phyloP scores from a whole-genome alignment of 805 yeast genomes.

The Candida takata region DNA sequence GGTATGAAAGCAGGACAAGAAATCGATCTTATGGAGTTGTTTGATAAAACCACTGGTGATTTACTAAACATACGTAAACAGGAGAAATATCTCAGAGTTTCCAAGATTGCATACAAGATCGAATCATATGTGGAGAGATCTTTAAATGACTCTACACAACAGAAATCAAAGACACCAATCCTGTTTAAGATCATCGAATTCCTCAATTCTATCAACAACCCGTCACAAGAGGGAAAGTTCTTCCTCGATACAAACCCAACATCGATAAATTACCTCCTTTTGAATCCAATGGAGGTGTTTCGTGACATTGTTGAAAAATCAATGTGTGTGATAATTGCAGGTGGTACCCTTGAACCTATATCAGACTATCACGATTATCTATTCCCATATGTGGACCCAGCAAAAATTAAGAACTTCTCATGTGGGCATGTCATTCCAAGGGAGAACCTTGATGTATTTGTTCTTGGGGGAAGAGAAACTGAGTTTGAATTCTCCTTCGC shows the following conservation, averaged over 20 bases:
- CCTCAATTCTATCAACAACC: slow-evolving; percentile 58
- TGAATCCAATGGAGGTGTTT: slow-evolving; percentile 74
- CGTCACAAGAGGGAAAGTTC: slow-evolving; percentile 71
- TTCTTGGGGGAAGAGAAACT: slow-evolving; percentile 29
- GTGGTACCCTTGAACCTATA: slow-evolving; percentile 93
- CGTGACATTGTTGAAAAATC: slow-evolving; percentile 57
- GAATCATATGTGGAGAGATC: slow-evolving; percentile 53
- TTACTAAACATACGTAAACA: slow-evolving; percentile 61
- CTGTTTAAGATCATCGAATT: slow-evolving; percentile 63
- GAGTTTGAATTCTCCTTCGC: slow-evolving; percentile 64
- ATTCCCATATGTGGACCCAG: slow-evolving; percentile 47
- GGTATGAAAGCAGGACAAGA: slow-evolving; percentile 45
- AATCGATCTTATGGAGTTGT: slow-evolving; percentile 44
- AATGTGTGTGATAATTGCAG: slow-evolving; percentile 72
- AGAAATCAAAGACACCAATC: slow-evolving; percentile 10
- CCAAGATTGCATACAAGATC: slow-evolving; percentile 79
- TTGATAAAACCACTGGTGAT: slow-evolving; percentile 57
- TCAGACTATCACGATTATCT: slow-evolving; percentile 61
- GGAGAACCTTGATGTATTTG: slow-evolving; percentile 54
- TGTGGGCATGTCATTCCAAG: slow-evolving; percentile 85
- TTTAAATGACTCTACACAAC: slow-evolving; percentile 1
- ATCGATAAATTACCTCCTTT: slow-evolving; percentile 56
- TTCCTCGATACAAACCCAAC: slow-evolving; percentile 46
- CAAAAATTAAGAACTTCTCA: slow-evolving; percentile 44
- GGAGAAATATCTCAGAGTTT: slow-evolving; percentile 51